Base-by-base conservation (phyloP, 1,139 yeast species). In the Pichia inconspicua region DNA sequence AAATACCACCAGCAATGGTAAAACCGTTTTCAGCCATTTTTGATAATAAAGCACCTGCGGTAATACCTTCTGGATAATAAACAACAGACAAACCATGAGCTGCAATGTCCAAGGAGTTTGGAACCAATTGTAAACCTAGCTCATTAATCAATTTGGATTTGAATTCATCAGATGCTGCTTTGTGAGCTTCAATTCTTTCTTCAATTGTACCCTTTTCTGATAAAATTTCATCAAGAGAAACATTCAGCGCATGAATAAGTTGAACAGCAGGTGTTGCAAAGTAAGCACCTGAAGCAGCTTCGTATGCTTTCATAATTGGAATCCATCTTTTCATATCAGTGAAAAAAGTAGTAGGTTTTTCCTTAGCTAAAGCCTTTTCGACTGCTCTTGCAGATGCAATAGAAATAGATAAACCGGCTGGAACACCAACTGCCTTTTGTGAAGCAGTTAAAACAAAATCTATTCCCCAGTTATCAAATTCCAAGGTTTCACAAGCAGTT, bases 231-330 rank as follows among this genome's bases (percentile, higher is more conserved):
- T 77, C 78, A 56, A 89, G 75, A 4, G 96, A 82, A 7, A 78
- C 87, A 64, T 82, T 82, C 60, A 88, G 75, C 14, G 96, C 89
- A 59, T 85, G 85, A 53, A 90, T 72, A 53, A 86, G 77, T 70
- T 89, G 97, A 43, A 88, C 84, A 1, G 97, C 86, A 9, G 96
- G 97, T 7, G 97, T 90, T 19, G 97, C 96, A 65, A 89, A 90
- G 71, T 90, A 90, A 12, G 92, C 86, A 31, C 87, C 85, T 55
- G 75, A 73, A 38, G 94, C 94, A 46, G 78, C 67, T 70, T 90
- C 97, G 69, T 88, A 89, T 40, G 90, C 87, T 62, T 77, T 72
- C 92, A 90, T 82, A 63, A 89, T 76, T 47, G 97, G 96, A 43
- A 83, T 68, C 97, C 97, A 90, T 72, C 81, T 82, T 63, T 82